Base-by-base conservation (phyloP, 148 eudicot genomes). In the Chenopodium quinoa region DNA sequence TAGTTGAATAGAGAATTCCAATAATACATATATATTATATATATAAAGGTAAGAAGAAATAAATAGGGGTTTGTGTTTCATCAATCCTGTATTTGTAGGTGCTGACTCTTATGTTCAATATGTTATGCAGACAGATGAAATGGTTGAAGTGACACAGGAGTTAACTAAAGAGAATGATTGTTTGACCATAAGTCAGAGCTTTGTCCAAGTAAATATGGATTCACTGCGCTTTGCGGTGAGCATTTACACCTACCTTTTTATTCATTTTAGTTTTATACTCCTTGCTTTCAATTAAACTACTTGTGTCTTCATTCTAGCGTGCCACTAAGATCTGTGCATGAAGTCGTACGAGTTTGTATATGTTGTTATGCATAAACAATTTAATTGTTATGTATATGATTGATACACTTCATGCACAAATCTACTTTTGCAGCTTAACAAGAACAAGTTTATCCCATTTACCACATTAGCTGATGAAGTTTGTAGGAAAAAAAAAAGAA, bases 191-290 rank as follows among this genome's bases (percentile, higher is more conserved):
- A 76, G 74, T 73, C 88, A 80, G 68, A 78, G 78, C 79, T 79
- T 84, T 68, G 73, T 86, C 34, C 86, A 80, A 78, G 81, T 79
- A 64, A 67, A 81, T 37, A 23, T 75, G 13, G 86, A 82, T 79
- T 80, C 82, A 83, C 94, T 96, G 25, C 93, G 95, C n/a, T 96
- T 96, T 77, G 93, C 93, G 90, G 99, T 96, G 85, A 76, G 83
- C 37, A 44, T 78, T 78, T 75, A 47, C 73, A 68, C 81, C 27
- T 71, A 63, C 27, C 8, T 37, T 67, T 6, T 46, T 13, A 54
- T 32, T 65, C 44, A 11, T 71, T 27, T 47, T 32, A 23, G 20
- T 75, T 47, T 47, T 16, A 58, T 77, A 76, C 64, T n/a, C 66
- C 17, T 58, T 67, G 46, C 25, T 48, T 9, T 29, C 46, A 77